These are phyloP conservation scores for Pythium insidiosum DNA, from an alignment of 352 stramenopile species.

Conservation along the genomic window DNA sequence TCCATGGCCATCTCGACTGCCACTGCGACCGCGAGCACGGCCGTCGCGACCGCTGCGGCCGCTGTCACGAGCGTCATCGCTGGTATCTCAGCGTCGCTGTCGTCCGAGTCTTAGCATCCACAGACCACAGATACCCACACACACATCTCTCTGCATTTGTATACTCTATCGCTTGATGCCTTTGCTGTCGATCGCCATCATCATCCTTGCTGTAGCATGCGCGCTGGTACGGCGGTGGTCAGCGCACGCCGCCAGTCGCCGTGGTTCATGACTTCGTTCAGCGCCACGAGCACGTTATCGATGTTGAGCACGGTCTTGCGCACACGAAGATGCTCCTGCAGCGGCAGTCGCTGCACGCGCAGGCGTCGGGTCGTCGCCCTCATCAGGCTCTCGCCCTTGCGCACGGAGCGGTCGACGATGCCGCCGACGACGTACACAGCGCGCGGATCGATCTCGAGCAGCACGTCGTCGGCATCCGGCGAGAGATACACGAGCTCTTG, in stretches of 20 bases:
- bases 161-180: too few relatives aligned
- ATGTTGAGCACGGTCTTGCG: conserved; percentile 73
- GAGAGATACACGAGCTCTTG: conserved; percentile 73
- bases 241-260: conserved; percentile 60
- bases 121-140: too few relatives aligned
- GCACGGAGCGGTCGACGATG: conserved; percentile 81
- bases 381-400: conserved; percentile 29
- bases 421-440: conserved; percentile 74
- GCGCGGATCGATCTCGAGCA: conserved; percentile 35
- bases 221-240: conserved; percentile 34
- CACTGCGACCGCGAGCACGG: conserved; percentile 2
- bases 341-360: conserved; percentile 39
- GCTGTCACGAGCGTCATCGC: conserved; percentile 63
- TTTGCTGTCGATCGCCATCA: too few relatives aligned
- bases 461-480: conserved; percentile 65
- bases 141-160: too few relatives aligned
- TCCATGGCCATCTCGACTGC: conserved; percentile 21
- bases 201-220: conserved; percentile 25
- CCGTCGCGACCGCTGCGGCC: conserved; percentile 23
- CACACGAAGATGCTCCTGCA: conserved; percentile 52
- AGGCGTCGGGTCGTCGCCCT: conserved; percentile 26
- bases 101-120: not conserved
- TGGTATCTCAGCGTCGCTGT: conserved; percentile 23
- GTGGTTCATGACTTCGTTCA: conserved; percentile 74
- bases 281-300: conserved; percentile 56